Base-by-base conservation (phyloP, 768 basidiomycete species). In the Tricholoma terreum region DNA sequence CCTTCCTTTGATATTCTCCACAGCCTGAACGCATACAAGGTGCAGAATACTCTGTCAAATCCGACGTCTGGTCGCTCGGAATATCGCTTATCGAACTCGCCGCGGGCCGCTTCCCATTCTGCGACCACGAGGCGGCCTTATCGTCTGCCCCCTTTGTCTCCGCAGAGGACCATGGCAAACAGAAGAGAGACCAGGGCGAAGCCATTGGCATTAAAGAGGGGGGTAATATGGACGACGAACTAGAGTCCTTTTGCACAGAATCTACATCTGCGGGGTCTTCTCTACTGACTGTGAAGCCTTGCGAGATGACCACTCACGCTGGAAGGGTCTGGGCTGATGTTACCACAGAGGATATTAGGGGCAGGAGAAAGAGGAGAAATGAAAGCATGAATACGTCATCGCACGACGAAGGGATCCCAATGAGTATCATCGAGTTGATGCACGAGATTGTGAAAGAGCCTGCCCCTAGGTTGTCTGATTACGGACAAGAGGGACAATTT, bases 21-120 rank as follows among this genome's bases (percentile, higher is more conserved):
- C 72, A 99, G 97, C 97, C 97, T 19, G 97, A 98, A 69, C 94
- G 97, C 56, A 98, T 99, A 74, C 94, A 98, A 76, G 97, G 97
- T 52, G 94, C 94, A 1, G 90, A 92, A 68, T 98, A 99, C 72
- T 94, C 94, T 30, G 95, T 99, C 74, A 98, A 98, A 73, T 98
- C 94, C 3, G 97, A 99, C 66, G 94, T 98, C 5, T 99, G 97
- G 97, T 98, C 96, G 0, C 83, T 98, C 49, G 97, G 97, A 31
- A 94, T 99, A 69, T 91, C 94, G 4, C 80, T 98, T 38, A 94
- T 98, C 69, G 97, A 99, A 75, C 85, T 99, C 42, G 97, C 94
- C 0, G 83, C 95, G 24, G 94, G 95, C 11, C 89, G 94, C 19
- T 99, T 99, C 80, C 97, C 97, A n/a, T 99, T 98, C 75, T 84